Conservation (phyloP, 2,329 filamentous ascomycete genomes). For the Talaromyces sp. region DNA sequence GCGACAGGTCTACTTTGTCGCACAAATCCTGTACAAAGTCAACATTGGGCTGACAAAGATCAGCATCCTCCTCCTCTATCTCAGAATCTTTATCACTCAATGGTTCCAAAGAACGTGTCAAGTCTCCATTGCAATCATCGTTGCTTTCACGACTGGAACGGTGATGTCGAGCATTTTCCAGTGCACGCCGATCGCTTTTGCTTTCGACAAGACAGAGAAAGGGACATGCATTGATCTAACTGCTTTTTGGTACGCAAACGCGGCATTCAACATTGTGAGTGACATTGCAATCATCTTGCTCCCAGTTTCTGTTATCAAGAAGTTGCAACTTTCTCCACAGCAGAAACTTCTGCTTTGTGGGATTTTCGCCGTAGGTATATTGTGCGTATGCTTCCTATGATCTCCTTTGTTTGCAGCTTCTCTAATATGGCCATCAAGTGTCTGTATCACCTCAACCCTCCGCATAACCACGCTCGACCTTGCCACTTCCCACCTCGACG, state of each 20-base stretch:
- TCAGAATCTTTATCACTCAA: constrained; percentile 42
- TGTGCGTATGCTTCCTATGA: not conserved
- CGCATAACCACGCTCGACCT: constrained; percentile 31
- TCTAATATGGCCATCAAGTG: constrained; percentile 22
- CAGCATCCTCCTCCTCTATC: constrained; percentile 49
- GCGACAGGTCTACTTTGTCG: constrained; percentile 34
- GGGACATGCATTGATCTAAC: constrained; percentile 37
- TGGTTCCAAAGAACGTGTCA: constrained; percentile 36
- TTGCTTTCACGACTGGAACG: constrained; percentile 34
- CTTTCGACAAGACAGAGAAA: constrained; percentile 23
- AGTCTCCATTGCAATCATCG: constrained; percentile 37
- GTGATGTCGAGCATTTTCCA: constrained; percentile 38
- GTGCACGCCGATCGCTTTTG: constrained; percentile 24
- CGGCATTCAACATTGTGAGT: constrained; percentile 43
- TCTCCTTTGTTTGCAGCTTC: constrained; percentile 25
- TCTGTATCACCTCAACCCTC: constrained; percentile 35
- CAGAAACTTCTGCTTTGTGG: constrained; percentile 42
- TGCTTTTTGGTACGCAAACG: constrained; percentile 45
- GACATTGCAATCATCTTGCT: constrained; percentile 44
- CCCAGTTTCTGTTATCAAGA: constrained; percentile 42
- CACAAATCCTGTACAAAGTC: constrained; percentile 37
- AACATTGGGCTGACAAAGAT: constrained; percentile 42
- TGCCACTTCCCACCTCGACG: constrained; percentile 27
- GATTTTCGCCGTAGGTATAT: constrained; percentile 40
- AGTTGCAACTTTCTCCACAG: constrained; percentile 40